Percentiles rank a stretch among this genome's conserved stretches.
Conservation (phyloP, 2,329 filamentous ascomycete genomes). For the Trichoderma arundinaceum region DNA sequence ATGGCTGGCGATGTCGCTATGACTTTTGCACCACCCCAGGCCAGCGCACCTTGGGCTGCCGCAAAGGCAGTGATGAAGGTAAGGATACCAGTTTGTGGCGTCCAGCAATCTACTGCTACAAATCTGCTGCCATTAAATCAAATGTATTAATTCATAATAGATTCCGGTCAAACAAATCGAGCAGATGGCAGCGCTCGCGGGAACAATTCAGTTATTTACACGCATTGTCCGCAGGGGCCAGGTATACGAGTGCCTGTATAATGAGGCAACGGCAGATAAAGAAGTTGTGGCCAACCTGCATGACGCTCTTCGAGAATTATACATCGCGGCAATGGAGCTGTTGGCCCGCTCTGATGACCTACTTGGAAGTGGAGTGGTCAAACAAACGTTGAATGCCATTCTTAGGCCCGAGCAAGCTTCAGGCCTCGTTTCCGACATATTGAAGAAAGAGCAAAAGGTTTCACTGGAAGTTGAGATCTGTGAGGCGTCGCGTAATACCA, state of each 20-base stretch:
- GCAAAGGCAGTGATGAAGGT: slow-evolving; percentile 21
- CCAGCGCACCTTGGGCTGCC: slow-evolving; percentile 25
- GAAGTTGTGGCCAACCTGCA: neutral
- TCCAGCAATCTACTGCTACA: neutral
- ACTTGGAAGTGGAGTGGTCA: neutral
- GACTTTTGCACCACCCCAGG: slow-evolving; percentile 12
- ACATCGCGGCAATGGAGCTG: slow-evolving; percentile 26
- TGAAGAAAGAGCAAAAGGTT: slow-evolving; percentile 13
- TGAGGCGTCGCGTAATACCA: slow-evolving; percentile 7
- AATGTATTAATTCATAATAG: neutral
- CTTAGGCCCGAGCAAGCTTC: neutral
- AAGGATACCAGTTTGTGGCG: neutral
- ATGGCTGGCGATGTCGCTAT: slow-evolving; percentile 19
- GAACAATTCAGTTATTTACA: slow-evolving; percentile 15
- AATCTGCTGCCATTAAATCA: neutral
- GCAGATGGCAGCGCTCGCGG: slow-evolving; percentile 23
- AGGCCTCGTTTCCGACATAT: slow-evolving; percentile 1
- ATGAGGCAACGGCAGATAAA: neutral
- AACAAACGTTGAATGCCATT: slow-evolving; percentile 4
- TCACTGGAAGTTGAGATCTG: neutral
- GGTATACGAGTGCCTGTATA: slow-evolving; percentile 18
- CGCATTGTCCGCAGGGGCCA: slow-evolving; percentile 22
- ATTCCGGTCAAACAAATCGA: slow-evolving; percentile 22
- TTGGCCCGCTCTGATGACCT: slow-evolving; percentile 5
- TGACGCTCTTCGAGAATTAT: slow-evolving; percentile 12